A percentile compares a stretch with the other conserved stretches of the same genome.
phyloP scores from a whole-genome alignment of 768 basidiomycete species.

The Multifurca ochricompacta region DNA sequence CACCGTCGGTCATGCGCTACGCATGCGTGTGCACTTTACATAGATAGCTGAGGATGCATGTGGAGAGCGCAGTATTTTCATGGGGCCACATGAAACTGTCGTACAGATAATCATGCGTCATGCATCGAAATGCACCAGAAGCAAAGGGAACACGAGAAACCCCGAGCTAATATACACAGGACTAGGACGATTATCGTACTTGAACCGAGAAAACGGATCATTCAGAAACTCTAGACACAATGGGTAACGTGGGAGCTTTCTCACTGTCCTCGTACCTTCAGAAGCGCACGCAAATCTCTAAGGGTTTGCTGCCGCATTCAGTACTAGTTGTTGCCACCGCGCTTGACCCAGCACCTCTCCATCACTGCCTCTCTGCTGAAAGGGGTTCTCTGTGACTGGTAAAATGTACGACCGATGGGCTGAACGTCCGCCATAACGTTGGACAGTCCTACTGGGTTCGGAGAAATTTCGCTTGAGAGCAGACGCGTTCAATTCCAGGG shows the following conservation, averaged over 20 bases:
- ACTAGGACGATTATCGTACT: neutral
- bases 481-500: neutral
- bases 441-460: neutral
- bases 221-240: neutral
- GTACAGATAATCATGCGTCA: neutral
- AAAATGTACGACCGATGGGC: neutral
- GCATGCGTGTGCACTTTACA: neutral
- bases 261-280: neutral
- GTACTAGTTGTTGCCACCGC: conserved; percentile 13
- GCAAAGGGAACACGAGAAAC: neutral
- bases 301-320: conserved; percentile 1
- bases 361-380: neutral
- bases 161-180: neutral
- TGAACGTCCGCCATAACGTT: neutral
- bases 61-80: neutral
- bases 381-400: neutral
- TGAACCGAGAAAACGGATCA: neutral
- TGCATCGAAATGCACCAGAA: neutral
- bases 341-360: conserved; percentile 1
- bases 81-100: neutral
- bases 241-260: neutral
- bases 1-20: neutral
- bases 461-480: neutral
- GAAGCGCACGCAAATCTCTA: neutral
- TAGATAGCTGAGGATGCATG: neutral